Evolutionary conservation across 495 filamentous ascomycete species (phyloP).

Genomic region (Friedmanniomyces simplex): DNA sequence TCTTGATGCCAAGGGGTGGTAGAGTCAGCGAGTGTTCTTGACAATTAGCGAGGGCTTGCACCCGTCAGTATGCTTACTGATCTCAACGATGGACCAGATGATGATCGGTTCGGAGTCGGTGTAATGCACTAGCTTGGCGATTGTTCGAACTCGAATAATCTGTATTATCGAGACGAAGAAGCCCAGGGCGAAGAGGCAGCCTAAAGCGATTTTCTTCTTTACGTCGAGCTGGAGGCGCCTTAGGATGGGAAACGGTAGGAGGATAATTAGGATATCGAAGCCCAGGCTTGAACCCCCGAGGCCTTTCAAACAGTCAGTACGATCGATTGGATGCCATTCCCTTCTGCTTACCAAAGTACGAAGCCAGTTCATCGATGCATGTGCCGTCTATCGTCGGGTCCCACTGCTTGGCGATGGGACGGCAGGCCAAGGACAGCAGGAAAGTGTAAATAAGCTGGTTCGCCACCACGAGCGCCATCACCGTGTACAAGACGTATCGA

Average conservation of each 20-base stretch:
- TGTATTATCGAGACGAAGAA: slow-evolving; percentile 16
- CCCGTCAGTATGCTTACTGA: no score
- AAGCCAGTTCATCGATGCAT: slow-evolving; percentile 8
- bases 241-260: slow-evolving; percentile 13
- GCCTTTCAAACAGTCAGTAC: not conserved
- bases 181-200: slow-evolving; percentile 7
- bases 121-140: slow-evolving; percentile 8
- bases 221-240: slow-evolving; percentile 7
- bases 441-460: slow-evolving; percentile 9
- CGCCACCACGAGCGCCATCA: not conserved
- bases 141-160: slow-evolving; percentile 12
- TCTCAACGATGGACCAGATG: no score
- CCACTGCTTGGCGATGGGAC: slow-evolving; percentile 5
- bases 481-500: not conserved
- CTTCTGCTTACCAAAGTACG: slow-evolving; percentile 8
- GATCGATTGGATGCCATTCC: not conserved
- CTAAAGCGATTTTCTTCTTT: slow-evolving; percentile 11
- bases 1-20: no score
- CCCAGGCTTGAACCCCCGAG: slow-evolving; percentile 11
- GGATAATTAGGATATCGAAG: slow-evolving; percentile 13
- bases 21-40: no score
- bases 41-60: no score
- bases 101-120: slow-evolving; percentile 14
- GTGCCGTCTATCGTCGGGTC: not conserved
- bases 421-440: slow-evolving; percentile 9